Evolutionary conservation across 495 filamentous ascomycete genomes (phyloP), one percentile per base, ranked within the genome.

Genomic region (Aspergillus affinis): DNA sequence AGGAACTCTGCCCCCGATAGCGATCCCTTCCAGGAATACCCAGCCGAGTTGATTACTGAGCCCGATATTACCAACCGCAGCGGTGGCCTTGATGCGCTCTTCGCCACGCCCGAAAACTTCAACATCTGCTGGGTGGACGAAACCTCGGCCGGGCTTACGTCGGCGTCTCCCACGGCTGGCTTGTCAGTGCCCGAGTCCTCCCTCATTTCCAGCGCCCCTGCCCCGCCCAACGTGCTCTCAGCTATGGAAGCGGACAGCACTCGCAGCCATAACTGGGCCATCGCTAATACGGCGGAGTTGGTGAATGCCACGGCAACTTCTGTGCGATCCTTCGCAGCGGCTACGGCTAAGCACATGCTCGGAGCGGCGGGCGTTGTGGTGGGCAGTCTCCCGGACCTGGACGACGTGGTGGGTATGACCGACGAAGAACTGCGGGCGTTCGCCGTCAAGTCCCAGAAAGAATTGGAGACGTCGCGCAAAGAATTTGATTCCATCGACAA

Each of bases 161-260:
- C 70, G 10, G 64, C 62, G 0, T 72, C 76, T 10, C 64, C 73
- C 3, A 66, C 62, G 12, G 61, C 64, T 21, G 60, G 61, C 51
- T 48, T 72, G 3, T 62, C 67, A 4, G 58, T 49, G 4, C 48
- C 66, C 0, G 75, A 76, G 6, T 23, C 30, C 19, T 21, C 48
- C 2, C 12, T 46, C 3, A 48, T 60, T 9, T 62, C 62, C n/a
- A 47, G 27, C 32, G 12, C 48, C 12, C 51, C 64, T 21, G 60
- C 55, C 18, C 75, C 75, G 6, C 77, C 77, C 2, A 78, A 78
- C 51, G 72, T 76, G 44, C 63, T 78, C 17, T 76, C 75, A 0
- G 72, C 75, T n/a, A 77, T 75, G 74, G 77, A 80, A 47, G 71
- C 75, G 4, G 75, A 80, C 62, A 77, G 69, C 57, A 71, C 68